Conservation (phyloP, 176 grass and related monocot genomes). For the Elaeis guineensis region DNA sequence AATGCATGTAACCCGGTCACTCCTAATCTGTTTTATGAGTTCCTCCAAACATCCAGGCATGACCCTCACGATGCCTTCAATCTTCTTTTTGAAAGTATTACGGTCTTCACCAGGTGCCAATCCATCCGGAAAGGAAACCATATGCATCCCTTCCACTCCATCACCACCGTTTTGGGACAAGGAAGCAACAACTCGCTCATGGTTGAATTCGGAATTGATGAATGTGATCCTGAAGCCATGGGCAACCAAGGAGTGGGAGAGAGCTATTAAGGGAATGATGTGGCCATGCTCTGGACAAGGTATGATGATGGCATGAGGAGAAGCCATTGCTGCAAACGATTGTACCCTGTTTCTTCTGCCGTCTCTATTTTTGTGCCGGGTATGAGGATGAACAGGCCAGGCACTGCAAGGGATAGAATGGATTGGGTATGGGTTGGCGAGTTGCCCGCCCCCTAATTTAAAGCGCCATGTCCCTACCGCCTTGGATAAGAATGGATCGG, state of each 20-base stretch:
- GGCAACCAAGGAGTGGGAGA: not conserved
- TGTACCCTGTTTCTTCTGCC: no score
- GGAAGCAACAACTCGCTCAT: not conserved
- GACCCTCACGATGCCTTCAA: constrained; percentile 14
- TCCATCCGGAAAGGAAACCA: constrained; percentile 57
- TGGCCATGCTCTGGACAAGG: constrained; percentile 4
- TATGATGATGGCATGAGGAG: not conserved
- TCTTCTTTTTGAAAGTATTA: constrained; percentile 25
- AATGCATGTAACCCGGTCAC: constrained; percentile 36
- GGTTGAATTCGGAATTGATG: constrained; percentile 12
- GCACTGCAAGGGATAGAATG: no score
- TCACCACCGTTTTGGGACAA: not conserved
- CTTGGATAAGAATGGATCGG: no score
- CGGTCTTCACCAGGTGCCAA: constrained; percentile 45
- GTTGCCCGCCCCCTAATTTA: no score
- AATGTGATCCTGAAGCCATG: constrained; percentile 9
- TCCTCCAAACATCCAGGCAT: constrained; percentile 36
- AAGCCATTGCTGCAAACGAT: not conserved
- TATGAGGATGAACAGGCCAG: no score
- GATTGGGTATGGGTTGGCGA: no score
- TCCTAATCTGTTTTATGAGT: constrained; percentile 24
- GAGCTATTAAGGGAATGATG: not conserved
- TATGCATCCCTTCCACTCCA: constrained; percentile 20
- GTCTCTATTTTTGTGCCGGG: no score
- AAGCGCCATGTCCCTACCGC: no score